Base-by-base conservation (phyloP, 306 rosid species). In the Aeschynomene evenia region DNA sequence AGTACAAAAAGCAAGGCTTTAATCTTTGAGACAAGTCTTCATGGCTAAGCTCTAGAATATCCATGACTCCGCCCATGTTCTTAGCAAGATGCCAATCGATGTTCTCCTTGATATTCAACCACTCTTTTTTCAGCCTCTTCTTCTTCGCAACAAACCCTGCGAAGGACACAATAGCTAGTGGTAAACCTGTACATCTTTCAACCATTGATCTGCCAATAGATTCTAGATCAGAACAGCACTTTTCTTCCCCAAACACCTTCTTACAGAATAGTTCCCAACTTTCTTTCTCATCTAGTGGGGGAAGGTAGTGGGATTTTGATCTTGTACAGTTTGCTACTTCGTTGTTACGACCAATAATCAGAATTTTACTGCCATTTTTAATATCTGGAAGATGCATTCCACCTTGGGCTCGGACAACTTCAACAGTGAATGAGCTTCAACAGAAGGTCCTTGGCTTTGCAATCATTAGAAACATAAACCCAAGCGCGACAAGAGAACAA, bases 381-480 rank as follows among this genome's bases (percentile, higher is more conserved):
- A n/a, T 5, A 14, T n/a, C 11, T 45, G 51, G 51, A 16, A 43
- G 5, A 3, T 28, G 31, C 31, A 28, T 28, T 6, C 6, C 31
- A 4, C 31, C 6, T 28, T 28, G 6, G 5, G 31, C 5, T 28
- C 5, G 6, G 65, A 10, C 16, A 16, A 0, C 18, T 19, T n/a
- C n/a, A 33, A 19, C 51, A 12, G 24, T 21, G 12, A 18, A 71
- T 33, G 34, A 71, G 60, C 37, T 18, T 33, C 2, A 46, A 26
- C 0, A 71, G 9, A 33, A 46, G 2, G 19, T 71, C 76, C 1
- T 0, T 59, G 0, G 49, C 2, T 34, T 61, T 33, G 0, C 31
- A 71, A 46, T 48, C 51, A 0, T 48, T 22, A 4, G 77, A 72
- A 16, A 67, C 74, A 8, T 5, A 15, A 19, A 36, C 69, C 79